Evolutionary conservation across 495 filamentous ascomycete species (phyloP).

Genomic region (Halenospora varia): DNA sequence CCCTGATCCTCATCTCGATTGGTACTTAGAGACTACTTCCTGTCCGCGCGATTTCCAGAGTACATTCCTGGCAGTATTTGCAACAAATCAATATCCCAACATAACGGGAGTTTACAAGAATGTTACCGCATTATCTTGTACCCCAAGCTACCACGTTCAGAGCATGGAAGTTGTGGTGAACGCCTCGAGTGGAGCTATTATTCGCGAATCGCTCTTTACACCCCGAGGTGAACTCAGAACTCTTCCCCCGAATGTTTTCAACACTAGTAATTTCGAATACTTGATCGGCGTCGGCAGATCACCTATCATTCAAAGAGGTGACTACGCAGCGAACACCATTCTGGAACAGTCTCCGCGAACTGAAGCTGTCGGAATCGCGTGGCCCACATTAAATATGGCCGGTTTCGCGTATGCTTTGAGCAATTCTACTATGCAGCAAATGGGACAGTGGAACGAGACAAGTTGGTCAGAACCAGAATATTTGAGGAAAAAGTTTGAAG

Average conservation of each 20-base stretch:
- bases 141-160: too few relatives aligned
- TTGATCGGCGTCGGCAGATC: conserved; percentile 22
- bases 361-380: conserved; percentile 10
- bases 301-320: background rate
- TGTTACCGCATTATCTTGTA: too few relatives aligned
- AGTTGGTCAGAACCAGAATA: conserved; percentile 25
- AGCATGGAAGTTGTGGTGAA: conserved; percentile 30
- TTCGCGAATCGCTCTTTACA: background rate
- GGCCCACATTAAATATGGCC: conserved; percentile 26
- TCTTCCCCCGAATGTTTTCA: conserved; percentile 30
- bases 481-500: conserved; percentile 26
- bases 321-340: conserved; percentile 2
- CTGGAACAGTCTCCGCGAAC: conserved; percentile 11
- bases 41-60: too few relatives aligned
- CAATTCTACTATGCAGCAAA: conserved; percentile 12
- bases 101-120: too few relatives aligned
- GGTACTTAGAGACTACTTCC: too few relatives aligned
- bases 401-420: conserved; percentile 27
- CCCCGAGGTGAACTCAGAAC: background rate
- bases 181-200: background rate
- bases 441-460: too few relatives aligned
- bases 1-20: conserved; percentile 9
- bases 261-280: conserved; percentile 32
- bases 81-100: too few relatives aligned
- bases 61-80: too few relatives aligned